Base-by-base conservation (phyloP, 2,329 filamentous ascomycete species). In the Cercospora brassicicola region DNA sequence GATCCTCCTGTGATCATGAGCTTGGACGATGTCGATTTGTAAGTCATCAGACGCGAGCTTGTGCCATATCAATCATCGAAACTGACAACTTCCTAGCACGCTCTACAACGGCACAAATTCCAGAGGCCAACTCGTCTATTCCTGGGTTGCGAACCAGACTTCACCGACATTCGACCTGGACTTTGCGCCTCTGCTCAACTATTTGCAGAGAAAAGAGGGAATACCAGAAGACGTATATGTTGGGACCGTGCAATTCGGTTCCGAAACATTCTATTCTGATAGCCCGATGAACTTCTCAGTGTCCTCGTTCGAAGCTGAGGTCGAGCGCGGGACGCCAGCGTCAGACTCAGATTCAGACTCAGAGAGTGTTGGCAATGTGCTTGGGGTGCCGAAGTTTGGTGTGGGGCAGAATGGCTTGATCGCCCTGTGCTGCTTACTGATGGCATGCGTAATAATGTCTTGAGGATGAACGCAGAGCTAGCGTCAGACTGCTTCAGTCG, bases 61-160 rank as follows among this genome's bases (percentile, higher is more conserved):
- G 10, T 30, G 8, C 2, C 18, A 26, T 20, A 6, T n/a, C 28
- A 13, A 13, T 26, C 2, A 51, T 13, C 36, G 4, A 51, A 3
- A 45, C 68, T 69, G 63, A 68, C 64, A 33, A 1, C 3, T 30
- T 9, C 3, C 18, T 11, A 72, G 70, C 23, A 69, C 64, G 6
- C 61, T 72, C 11, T 72, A 61, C 55, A 70, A 67, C 18, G 70
- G 70, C 28, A 67, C 66, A 2, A 72, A 72, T 42, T 55, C 57
- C 36, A 66, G 64, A 31, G 68, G 70, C 4, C 70, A 72, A 42
- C 48, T 45, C 13, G 70, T 72, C 39, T 69, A 66, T 60, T 67
- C 68, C 6, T 72, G 70, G 70, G 55, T 72, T 20, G 67, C 70
- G 11, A 69, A 72, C 60, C 36, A 62, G 28, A 72, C 68, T 3